These are phyloP conservation scores for Sporothrix mexicana DNA, from an alignment of 2,329 filamentous ascomycete species.

Conservation along the genomic window DNA sequence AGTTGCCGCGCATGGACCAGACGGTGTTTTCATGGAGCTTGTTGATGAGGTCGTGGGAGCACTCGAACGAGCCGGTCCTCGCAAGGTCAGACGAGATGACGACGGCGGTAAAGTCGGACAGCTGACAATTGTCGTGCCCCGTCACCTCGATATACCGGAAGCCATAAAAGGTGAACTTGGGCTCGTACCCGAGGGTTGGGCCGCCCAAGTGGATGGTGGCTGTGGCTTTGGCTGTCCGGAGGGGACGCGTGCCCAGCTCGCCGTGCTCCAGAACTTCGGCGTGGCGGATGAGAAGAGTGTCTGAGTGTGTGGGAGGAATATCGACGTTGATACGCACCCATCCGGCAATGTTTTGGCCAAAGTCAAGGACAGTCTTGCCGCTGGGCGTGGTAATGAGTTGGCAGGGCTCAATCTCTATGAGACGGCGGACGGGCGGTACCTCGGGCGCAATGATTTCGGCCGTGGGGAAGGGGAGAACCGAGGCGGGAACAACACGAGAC, in stretches of 20 bases:
- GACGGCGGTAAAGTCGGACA: not conserved
- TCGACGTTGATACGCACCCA: conserved; percentile 45
- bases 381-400: conserved; percentile 44
- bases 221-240: conserved; percentile 49
- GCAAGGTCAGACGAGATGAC: not conserved
- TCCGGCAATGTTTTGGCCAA: conserved; percentile 65
- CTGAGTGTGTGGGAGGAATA: conserved; percentile 29
- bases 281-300: conserved; percentile 52
- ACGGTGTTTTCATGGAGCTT: conserved; percentile 59
- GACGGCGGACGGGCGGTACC: conserved; percentile 38
- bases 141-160: conserved; percentile 44
- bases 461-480: conserved; percentile 35
- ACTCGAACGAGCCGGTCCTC: conserved; percentile 51
- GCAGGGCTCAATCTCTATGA: conserved; percentile 41
- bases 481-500: not conserved
- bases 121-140: not conserved
- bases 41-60: conserved; percentile 58
- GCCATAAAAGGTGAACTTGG: conserved; percentile 57
- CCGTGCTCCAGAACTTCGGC: conserved; percentile 61
- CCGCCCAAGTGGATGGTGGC: not conserved
- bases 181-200: not conserved
- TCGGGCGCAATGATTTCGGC: conserved; percentile 42
- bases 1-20: conserved; percentile 66
- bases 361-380: conserved; percentile 59
- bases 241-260: conserved; percentile 50